phyloP scores from a whole-genome alignment of 352 stramenopile species.

The Phytophthora melonis region DNA sequence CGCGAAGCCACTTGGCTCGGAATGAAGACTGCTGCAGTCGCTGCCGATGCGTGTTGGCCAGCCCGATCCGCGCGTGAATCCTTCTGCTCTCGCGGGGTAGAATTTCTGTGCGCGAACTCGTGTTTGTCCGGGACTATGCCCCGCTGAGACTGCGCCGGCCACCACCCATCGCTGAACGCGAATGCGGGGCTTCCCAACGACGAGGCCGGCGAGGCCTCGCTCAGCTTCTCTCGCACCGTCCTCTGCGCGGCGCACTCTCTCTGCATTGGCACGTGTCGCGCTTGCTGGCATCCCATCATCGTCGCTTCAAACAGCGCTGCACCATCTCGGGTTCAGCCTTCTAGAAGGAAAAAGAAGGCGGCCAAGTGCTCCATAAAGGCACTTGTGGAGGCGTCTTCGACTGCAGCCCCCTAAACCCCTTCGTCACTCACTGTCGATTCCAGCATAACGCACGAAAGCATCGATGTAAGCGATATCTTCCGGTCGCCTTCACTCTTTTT shows the following conservation, averaged over 20 bases:
- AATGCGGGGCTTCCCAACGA: conserved; percentile 3
- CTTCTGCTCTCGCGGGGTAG: conserved; percentile 2
- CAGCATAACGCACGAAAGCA: neutral
- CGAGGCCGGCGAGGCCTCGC: conserved; percentile 17
- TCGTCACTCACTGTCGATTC: too few relatives aligned
- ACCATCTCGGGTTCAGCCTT: conserved; percentile 14
- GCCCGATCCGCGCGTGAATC: neutral
- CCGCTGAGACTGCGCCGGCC: neutral
- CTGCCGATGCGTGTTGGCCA: neutral
- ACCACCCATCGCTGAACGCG: conserved; percentile 21
- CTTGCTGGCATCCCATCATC: conserved; percentile 27
- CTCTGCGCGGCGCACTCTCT: conserved; percentile 31
- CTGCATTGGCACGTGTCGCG: conserved; percentile 24
- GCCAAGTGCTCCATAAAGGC: too few relatives aligned
- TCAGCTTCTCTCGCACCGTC: conserved; percentile 2
- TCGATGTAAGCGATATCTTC: neutral
- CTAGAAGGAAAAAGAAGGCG: neutral
- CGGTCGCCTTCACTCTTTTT: neutral
- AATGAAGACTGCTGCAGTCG: neutral
- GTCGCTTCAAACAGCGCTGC: conserved; percentile 14
- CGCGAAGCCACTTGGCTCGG: conserved; percentile 5
- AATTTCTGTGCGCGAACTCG: conserved; percentile 31
- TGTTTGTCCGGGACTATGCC: conserved; percentile 16
- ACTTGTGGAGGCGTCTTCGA: too few relatives aligned
- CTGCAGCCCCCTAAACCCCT: too few relatives aligned